Evolutionary conservation across 352 stramenopile genomes (phyloP).

Genomic region (Phytophthora colocasiae): DNA sequence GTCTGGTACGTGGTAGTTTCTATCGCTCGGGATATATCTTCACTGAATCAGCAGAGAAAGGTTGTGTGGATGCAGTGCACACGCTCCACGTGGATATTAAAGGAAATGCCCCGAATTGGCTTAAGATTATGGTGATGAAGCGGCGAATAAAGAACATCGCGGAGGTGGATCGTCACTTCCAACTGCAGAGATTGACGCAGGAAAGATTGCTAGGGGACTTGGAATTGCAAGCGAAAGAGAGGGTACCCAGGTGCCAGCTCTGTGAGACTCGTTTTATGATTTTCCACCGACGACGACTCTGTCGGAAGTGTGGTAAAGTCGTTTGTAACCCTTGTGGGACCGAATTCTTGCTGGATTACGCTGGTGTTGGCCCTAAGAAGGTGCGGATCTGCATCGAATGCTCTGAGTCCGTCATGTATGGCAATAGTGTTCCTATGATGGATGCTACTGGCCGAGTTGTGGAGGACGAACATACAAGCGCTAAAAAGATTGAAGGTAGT

Average conservation of each 20-base stretch:
- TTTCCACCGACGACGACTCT: constrained; percentile 71
- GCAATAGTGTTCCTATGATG: constrained; percentile 31
- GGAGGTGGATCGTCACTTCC: constrained; percentile 74
- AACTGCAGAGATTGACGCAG: constrained; percentile 59
- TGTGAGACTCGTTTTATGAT: constrained; percentile 64
- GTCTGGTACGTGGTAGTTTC: constrained; percentile 71
- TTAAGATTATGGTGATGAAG: constrained; percentile 83
- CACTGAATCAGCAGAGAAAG: constrained; percentile 57
- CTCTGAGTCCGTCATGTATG: constrained; percentile 54
- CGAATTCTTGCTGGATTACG: constrained; percentile 61
- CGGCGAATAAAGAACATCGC: constrained; percentile 78
- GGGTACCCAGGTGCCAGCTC: constrained; percentile 52
- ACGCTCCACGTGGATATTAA: constrained; percentile 86
- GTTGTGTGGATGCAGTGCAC: constrained; percentile 75
- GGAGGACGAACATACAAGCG: constrained; percentile 10
- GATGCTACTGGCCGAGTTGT: constrained; percentile 9
- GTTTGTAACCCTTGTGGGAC: constrained; percentile 69
- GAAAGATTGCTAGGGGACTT: constrained; percentile 64
- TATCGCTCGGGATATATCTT: constrained; percentile 87
- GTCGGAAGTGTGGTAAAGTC: constrained; percentile 80
- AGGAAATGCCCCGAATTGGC: constrained; percentile 75
- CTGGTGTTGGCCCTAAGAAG: constrained; percentile 57
- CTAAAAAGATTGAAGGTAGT: constrained; percentile 24
- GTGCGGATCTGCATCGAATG: constrained; percentile 76
- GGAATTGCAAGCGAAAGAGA: constrained; percentile 61